Base-by-base conservation (phyloP, 192 early-diverging fungal genomes). In the Backusella mclennaniae region DNA sequence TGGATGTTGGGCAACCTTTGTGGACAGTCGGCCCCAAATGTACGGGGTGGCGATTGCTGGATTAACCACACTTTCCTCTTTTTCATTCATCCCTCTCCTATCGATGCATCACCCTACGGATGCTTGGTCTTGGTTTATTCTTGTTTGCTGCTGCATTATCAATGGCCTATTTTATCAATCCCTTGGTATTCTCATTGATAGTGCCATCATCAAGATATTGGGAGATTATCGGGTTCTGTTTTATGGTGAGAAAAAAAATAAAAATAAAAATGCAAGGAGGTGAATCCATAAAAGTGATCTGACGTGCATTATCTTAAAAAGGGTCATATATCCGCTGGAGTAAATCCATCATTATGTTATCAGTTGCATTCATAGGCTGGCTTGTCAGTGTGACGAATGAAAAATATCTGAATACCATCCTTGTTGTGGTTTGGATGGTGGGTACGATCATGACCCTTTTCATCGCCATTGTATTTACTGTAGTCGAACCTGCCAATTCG, bases 211-310 rank as follows among this genome's bases (percentile, higher is more conserved):
- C 29, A 79, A 79, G 26, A 41, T 74, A 11, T 49, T 79, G 26
- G 78, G 78, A 56, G 78, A 79, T 42, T 79, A 79, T 41, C 63
- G 74, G 11, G 69, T 69, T 12, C 31, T 79, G 41, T 70, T 79
- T 35, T 79, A 74, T 79, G 78, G 78, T 79, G 73, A 78, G 52
- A 29, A 11, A n/a, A 53, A n/a, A 26, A 26, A 26, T 26, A 26
- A 26, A 53, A 63, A 31, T 14, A 31, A 63, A 31, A 56, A 56
- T 23, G 42, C 42, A 56, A 56, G 21, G 53, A 7, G 21, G 53
- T 2, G 53, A 7, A 9, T 39, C 7, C 38, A 39, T 39, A 39
- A 39, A 56, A 6, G 53, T 63, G 56, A 63, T 63, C 38, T 69
- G 68, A 69, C 68, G 68, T 69, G 68, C 68, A 69, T 69, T 39